These are phyloP conservation scores for Brassica nigra DNA, from an alignment of 345 rosid species.

Conservation along the genomic window DNA sequence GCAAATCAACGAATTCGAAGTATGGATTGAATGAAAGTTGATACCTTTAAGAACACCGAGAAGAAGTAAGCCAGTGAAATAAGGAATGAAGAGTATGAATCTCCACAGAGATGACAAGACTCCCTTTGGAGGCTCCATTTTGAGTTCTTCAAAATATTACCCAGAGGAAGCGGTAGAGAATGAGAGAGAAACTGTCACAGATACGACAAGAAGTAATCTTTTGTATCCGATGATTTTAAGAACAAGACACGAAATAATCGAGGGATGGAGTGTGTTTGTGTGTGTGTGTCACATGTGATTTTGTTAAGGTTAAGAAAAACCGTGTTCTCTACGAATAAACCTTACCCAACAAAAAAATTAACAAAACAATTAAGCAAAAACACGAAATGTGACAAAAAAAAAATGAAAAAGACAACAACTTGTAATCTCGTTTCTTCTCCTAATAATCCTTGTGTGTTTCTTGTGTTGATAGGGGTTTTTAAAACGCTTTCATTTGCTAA, in stretches of 20 bases:
- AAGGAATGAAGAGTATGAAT: slow-evolving; percentile 79
- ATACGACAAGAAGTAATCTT: slow-evolving; percentile 30
- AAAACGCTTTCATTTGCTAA: no score
- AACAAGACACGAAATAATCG: background rate
- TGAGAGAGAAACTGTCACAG: slow-evolving; percentile 21
- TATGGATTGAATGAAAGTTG: background rate
- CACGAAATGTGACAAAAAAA: no score
- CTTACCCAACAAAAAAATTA: background rate
- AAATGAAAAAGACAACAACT: no score
- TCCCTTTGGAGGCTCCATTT: slow-evolving; percentile 83
- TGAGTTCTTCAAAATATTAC: no score
- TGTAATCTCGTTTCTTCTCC: no score
- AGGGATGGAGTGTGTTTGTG: background rate
- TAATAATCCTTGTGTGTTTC: no score
- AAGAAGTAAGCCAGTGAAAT: slow-evolving; percentile 72
- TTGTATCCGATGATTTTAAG: slow-evolving; percentile 23
- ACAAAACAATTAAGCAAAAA: background rate
- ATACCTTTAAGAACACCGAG: slow-evolving; percentile 79
- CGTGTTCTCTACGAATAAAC: slow-evolving; percentile 3
- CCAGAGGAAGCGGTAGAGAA: slow-evolving; percentile 5
- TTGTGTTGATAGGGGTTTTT: no score
- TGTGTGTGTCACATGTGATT: slow-evolving; percentile 13
- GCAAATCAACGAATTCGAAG: slow-evolving; percentile 10
- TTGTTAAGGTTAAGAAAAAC: slow-evolving; percentile 30
- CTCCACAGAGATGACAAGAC: slow-evolving; percentile 63